These are phyloP conservation scores for Phialemoniopsis sp. DNA, from an alignment of 2,329 filamentous ascomycete species.

Conservation along the genomic window DNA sequence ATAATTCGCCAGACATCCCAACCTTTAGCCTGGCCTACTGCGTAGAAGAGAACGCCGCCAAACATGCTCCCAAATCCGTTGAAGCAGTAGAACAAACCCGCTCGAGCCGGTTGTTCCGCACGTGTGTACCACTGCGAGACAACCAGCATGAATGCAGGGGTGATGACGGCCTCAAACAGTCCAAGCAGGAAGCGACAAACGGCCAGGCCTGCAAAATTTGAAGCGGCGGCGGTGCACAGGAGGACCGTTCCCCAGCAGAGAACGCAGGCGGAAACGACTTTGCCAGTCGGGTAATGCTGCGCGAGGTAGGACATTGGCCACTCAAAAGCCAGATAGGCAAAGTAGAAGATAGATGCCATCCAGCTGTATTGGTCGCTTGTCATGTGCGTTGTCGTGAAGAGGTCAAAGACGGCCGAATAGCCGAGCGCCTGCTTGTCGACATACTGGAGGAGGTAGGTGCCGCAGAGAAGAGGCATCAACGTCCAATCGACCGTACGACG, in stretches of 20 bases:
- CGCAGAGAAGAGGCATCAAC: constrained; percentile 47
- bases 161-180: constrained; percentile 16
- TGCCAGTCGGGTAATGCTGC: constrained; percentile 10
- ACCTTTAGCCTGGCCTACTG: constrained; percentile 9
- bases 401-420: constrained; percentile 12
- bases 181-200: constrained; percentile 19
- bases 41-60: constrained; percentile 11
- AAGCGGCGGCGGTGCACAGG: constrained; percentile 12
- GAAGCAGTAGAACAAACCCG: constrained; percentile 10
- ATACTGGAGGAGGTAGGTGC: constrained; percentile 55
- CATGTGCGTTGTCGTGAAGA: constrained; percentile 21
- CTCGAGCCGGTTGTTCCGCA: constrained; percentile 11
- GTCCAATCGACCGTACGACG: constrained; percentile 40
- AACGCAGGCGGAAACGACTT: constrained; percentile 6
- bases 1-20: constrained; percentile 14
- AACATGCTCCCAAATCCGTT: constrained; percentile 10
- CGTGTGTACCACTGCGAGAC: constrained; percentile 21
- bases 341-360: constrained; percentile 24
- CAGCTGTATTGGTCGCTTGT: constrained; percentile 23
- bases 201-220: constrained; percentile 12
- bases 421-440: constrained; percentile 32
- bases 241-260: constrained; percentile 6
- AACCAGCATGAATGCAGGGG: constrained; percentile 23
- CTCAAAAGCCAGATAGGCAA: constrained; percentile 19
- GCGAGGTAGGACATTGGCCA: constrained; percentile 12